phyloP scores from a whole-genome alignment of 2,329 filamentous ascomycete species.

The Arthrobotrys megalospora region DNA sequence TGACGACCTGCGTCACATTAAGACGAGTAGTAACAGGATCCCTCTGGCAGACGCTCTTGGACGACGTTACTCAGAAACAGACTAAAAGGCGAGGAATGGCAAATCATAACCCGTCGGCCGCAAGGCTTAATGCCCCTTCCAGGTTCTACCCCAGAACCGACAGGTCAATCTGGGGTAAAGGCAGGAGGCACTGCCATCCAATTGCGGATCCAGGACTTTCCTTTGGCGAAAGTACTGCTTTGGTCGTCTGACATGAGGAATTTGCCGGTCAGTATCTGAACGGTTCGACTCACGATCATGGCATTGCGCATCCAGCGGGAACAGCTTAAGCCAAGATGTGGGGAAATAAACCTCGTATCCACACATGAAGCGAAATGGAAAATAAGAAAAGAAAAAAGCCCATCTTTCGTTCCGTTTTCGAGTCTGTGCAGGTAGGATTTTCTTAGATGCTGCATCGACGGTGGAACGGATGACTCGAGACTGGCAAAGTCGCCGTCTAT shows the following conservation, averaged over 20 bases:
- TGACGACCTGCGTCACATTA: constrained; percentile 52
- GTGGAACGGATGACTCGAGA: constrained; percentile 60
- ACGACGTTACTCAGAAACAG: constrained; percentile 47
- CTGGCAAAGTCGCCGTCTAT: constrained; percentile 59
- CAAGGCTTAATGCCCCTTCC: constrained; percentile 6
- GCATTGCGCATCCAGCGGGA: constrained; percentile 50
- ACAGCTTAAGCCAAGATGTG: constrained; percentile 52
- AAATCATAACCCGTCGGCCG: constrained; percentile 17
- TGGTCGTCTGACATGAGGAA: constrained; percentile 57
- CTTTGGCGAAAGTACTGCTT: constrained; percentile 23
- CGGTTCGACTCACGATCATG: constrained; percentile 30
- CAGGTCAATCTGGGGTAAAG: constrained; percentile 51
- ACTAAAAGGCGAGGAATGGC: constrained; percentile 23
- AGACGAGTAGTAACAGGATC: constrained; percentile 27
- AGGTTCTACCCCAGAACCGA: constrained; percentile 39
- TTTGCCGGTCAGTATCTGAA: constrained; percentile 39
- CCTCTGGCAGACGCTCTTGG: constrained; percentile 44
- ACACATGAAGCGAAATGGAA: constrained; percentile 35
- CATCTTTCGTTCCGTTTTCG: constrained; percentile 41
- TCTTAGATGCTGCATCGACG: constrained; percentile 37
- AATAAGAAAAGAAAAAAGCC: constrained; percentile 17
- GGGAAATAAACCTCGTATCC: constrained; percentile 56
- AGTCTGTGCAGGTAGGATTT: constrained; percentile 42
- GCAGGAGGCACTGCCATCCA: constrained; percentile 32
- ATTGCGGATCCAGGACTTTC: constrained; percentile 43